phyloP scores from a whole-genome alignment of 306 rosid genomes.

The Mucuna pruriens region DNA sequence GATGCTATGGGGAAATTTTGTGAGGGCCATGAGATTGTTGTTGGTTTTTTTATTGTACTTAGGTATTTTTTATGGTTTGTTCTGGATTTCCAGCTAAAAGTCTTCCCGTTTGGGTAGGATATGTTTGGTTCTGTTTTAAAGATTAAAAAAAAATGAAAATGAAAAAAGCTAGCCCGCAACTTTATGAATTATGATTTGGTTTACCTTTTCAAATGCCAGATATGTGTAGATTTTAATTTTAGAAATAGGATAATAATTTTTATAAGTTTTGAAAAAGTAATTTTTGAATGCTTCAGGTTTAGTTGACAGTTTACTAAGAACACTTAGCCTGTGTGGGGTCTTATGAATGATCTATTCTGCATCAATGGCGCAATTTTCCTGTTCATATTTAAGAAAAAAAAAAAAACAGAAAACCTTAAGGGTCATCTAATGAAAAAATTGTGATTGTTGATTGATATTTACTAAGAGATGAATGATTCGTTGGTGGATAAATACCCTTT shows the following conservation, averaged over 20 bases:
- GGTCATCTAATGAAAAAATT: neutral
- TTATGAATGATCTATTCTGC: neutral
- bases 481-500: slow-evolving; percentile 4
- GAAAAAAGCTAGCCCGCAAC: neutral
- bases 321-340: neutral
- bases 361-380: neutral
- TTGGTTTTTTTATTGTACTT: slow-evolving; percentile 28
- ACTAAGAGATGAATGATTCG: neutral
- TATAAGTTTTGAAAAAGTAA: neutral
- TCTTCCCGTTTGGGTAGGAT: neutral
- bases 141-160: neutral
- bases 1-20: neutral
- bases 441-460: slow-evolving; percentile 10
- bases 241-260: neutral
- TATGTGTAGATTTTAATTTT: slow-evolving; percentile 2
- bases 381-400: neutral
- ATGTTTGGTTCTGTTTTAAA: slow-evolving; percentile 20
- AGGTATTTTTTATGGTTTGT: neutral
- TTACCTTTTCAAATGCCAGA: slow-evolving; percentile 24
- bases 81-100: slow-evolving; percentile 9
- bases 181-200: slow-evolving; percentile 24
- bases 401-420: neutral
- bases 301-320: neutral
- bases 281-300: slow-evolving; percentile 23
- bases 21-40: neutral